phyloP scores from a whole-genome alignment of 345 rosid genomes.

The Corchorus olitorius region DNA sequence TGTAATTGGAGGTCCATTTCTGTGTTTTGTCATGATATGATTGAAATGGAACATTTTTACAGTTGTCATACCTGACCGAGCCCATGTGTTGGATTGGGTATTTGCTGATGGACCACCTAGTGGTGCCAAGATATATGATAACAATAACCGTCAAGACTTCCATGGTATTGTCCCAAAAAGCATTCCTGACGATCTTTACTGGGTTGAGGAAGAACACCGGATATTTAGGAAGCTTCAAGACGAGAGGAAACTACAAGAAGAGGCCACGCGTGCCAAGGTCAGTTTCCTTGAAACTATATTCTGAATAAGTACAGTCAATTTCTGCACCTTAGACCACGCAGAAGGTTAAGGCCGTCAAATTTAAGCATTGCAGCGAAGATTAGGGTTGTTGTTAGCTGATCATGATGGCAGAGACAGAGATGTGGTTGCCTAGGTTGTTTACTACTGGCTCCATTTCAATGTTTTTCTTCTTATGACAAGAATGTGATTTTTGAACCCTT shows the following conservation, averaged over 20 bases:
- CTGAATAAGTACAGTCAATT: constrained; percentile 4
- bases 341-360: not conserved
- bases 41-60: constrained; percentile 30
- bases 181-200: constrained; percentile 53
- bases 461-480: constrained; percentile 2
- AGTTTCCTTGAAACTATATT: constrained; percentile 21
- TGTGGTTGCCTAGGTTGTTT: not conserved
- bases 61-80: constrained; percentile 70
- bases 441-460: not conserved
- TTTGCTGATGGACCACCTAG: constrained; percentile 89
- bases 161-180: constrained; percentile 63
- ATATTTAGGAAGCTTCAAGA: constrained; percentile 64
- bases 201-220: constrained; percentile 76
- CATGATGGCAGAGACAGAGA: not conserved
- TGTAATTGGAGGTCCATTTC: constrained; percentile 8
- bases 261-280: constrained; percentile 76
- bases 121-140: constrained; percentile 70
- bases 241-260: constrained; percentile 72
- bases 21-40: constrained; percentile 5
- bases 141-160: constrained; percentile 70
- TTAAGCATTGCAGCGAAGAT: not conserved
- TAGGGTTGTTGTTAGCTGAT: not conserved
- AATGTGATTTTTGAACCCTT: constrained; percentile 12
- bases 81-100: constrained; percentile 85
- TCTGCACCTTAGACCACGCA: not conserved